These are phyloP conservation scores for Sporisorium exsertum DNA, from an alignment of 1,284 basidiomycete species.

Conservation along the genomic window DNA sequence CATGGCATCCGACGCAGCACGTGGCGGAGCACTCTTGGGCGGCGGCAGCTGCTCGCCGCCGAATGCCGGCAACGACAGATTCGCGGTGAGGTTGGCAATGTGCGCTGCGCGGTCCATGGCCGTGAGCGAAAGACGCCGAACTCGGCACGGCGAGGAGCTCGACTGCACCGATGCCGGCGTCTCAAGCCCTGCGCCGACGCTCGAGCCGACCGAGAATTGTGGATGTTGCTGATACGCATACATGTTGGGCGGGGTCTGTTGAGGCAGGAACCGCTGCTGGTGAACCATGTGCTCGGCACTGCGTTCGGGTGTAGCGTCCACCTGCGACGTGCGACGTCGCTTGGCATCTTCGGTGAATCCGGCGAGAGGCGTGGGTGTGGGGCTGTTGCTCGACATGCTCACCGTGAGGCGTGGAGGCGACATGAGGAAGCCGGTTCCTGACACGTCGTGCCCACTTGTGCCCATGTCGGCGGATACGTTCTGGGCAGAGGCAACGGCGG, in stretches of 20 bases:
- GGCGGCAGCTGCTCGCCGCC: conserved; percentile 35
- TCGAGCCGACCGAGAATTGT: conserved; percentile 51
- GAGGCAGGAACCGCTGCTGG: conserved; percentile 39
- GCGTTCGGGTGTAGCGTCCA: conserved; percentile 41
- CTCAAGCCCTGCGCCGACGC: conserved; percentile 34
- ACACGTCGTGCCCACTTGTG: conserved; percentile 14
- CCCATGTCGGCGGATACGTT: conserved; percentile 15
- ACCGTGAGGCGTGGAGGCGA: conserved; percentile 63
- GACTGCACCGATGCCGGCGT: conserved; percentile 49
- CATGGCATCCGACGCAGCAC: conserved; percentile 51
- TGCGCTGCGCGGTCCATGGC: conserved; percentile 37
- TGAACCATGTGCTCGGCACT: conserved; percentile 33
- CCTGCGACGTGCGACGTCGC: conserved; percentile 47
- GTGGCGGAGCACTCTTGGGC: conserved; percentile 48
- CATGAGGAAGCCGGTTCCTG: conserved; percentile 57
- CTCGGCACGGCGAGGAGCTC: conserved; percentile 36
- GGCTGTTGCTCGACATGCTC: conserved; percentile 45
- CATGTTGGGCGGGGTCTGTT: conserved; percentile 57
- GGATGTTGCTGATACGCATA: conserved; percentile 45
- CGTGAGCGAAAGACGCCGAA: conserved; percentile 46
- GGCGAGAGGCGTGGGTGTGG: conserved; percentile 18
- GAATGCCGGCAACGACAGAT: conserved; percentile 37
- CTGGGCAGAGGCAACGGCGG: conserved; percentile 10
- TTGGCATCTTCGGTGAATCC: conserved; percentile 50
- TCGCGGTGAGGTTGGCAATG: conserved; percentile 55